phyloP scores from a whole-genome alignment of 352 stramenopile genomes.

The Pythium sp. region DNA sequence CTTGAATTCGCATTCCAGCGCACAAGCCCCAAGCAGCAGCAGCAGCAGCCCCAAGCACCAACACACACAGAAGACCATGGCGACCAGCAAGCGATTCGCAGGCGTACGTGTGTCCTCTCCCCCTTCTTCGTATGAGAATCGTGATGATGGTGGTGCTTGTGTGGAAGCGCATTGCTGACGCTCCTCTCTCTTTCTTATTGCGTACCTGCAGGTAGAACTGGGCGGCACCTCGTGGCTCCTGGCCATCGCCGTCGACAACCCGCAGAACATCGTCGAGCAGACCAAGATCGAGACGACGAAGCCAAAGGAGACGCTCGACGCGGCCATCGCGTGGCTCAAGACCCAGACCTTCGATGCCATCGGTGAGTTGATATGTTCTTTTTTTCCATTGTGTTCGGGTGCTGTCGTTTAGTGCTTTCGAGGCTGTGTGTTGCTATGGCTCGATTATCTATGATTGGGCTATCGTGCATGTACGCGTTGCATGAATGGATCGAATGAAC shows the following conservation, averaged over 20 bases:
- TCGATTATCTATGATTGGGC: neutral
- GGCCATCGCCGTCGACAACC: conserved; percentile 87
- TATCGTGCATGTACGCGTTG: neutral
- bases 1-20: conserved; percentile 6
- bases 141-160: neutral
- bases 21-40: conserved; percentile 14
- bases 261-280: conserved; percentile 87
- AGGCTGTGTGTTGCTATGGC: neutral
- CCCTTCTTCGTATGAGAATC: neutral
- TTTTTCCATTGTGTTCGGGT: neutral
- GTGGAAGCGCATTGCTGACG: neutral
- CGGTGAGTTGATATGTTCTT: conserved; percentile 22
- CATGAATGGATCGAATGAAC: neutral
- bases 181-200: conserved; percentile 1
- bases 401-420: neutral
- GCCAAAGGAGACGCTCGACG: conserved; percentile 80
- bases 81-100: conserved; percentile 31
- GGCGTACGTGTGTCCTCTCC: conserved; percentile 22
- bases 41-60: neutral
- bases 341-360: conserved; percentile 77
- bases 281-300: conserved; percentile 84
- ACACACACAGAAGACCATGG: conserved; percentile 14
- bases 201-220: conserved; percentile 77
- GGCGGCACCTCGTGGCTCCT: conserved; percentile 95
- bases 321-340: conserved; percentile 81